A percentile compares a stretch with the other conserved stretches of the same genome.
These are phyloP conservation scores for Cryptococcus sp. DNA, from an alignment of 1,284 basidiomycete species.

Conservation along the genomic window DNA sequence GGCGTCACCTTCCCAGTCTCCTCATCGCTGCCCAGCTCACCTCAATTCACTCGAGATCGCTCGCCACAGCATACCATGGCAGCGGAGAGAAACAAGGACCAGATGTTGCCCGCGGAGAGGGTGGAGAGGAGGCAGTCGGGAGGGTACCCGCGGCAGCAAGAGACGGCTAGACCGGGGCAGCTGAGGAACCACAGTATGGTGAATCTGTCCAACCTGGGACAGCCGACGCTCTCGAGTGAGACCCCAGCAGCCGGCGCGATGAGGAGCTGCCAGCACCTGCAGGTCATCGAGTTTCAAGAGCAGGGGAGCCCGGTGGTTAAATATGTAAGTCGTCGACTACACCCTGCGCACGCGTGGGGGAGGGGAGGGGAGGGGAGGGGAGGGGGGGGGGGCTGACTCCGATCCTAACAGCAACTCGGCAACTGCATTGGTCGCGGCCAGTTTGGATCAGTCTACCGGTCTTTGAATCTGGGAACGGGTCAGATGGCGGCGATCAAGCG, in stretches of 20 bases:
- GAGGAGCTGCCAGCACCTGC: conserved; percentile 63
- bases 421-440: conserved; percentile 95
- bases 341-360: conserved; percentile 3
- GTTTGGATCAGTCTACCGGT: conserved; percentile 92
- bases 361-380: conserved; percentile 1
- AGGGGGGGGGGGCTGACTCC: conserved; percentile 12
- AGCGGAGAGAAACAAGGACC: not conserved
- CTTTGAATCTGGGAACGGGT: conserved; percentile 84
- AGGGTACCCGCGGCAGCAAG: conserved; percentile 14
- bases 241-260: conserved; percentile 34
- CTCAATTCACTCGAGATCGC: conserved; percentile 1
- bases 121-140: conserved; percentile 34
- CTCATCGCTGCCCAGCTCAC: not conserved
- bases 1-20: conserved; percentile 6
- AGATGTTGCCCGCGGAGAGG: conserved; percentile 1
- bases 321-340: conserved; percentile 62
- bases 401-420: conserved; percentile 69
- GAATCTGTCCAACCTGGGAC: conserved; percentile 21
- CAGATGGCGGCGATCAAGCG: conserved; percentile 95
- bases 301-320: conserved; percentile 73
- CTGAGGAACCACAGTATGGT: conserved; percentile 36
- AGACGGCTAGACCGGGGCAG: conserved; percentile 19
- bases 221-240: conserved; percentile 23
- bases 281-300: conserved; percentile 75
- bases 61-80: not conserved